Evolutionary conservation across 2,329 filamentous ascomycete species (phyloP), one percentile per base, ranked within the genome.

Genomic region (Trichoderma citrinoviride): DNA sequence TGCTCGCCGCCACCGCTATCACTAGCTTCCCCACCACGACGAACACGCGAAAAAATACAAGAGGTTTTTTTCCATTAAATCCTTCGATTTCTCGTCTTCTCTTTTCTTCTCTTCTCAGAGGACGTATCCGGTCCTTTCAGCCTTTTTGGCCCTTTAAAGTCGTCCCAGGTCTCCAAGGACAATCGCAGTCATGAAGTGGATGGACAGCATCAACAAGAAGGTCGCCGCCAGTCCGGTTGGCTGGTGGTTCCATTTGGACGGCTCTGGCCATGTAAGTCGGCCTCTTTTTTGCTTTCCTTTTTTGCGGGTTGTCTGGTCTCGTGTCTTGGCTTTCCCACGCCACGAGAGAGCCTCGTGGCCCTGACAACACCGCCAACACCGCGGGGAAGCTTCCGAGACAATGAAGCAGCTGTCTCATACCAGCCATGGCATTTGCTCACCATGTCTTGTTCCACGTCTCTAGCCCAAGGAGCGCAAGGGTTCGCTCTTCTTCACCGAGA

Each of bases 401-500:
- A 7, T 4, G 2, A 6, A 49, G 2, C 12, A 15, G 29, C 52
- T 55, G 52, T 40, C 33, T 46, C 29, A 49, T 37, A 14, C 3
- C 25, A 0, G 5, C n/a, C 47, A n/a, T 37, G n/a, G 3, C 43
- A 46, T 25, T 49, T 49, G 41, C 46, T 64, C 21, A 33, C 6
- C 19, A 44, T 58, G 49, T 37, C 19, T 25, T 29, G 40, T 47
- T 47, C 25, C 25, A 3, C 43, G 0, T 46, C 56, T 23, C 54
- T 65, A 91, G 88, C 85, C 83, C 68, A 85, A 82, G 71, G 88
- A 91, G 76, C 87, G 91, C 61, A 89, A 91, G 73, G 88, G 88
- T 23, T 89, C 91, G 37, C 83, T 84, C 71, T 96, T 96, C 80
- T 87, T 91, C 72, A 96, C 92, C 55, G 92, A 96, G 78, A 81